These are phyloP conservation scores for Cordyceps militaris DNA, from an alignment of 2,329 filamentous ascomycete genomes.

Conservation along the genomic window DNA sequence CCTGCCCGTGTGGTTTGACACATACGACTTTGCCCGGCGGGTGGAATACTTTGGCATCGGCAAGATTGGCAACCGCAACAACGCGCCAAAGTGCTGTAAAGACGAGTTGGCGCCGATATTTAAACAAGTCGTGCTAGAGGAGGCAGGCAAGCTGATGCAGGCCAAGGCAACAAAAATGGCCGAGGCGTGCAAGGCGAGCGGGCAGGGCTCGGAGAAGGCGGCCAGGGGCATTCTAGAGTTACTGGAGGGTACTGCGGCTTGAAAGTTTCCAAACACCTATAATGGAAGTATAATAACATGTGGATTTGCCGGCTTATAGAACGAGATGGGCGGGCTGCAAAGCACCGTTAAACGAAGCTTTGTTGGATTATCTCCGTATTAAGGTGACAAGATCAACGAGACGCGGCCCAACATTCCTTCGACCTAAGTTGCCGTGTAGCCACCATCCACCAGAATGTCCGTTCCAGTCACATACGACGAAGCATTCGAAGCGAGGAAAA, in stretches of 20 bases:
- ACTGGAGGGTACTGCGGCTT: no score
- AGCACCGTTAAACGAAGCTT: no score
- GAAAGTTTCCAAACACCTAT: no score
- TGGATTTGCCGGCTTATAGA: no score
- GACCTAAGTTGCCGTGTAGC: conserved; percentile 12
- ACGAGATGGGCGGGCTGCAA: no score
- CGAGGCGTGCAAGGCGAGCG: not conserved
- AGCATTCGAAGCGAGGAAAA: conserved; percentile 17
- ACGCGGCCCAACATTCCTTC: no score
- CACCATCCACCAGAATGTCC: conserved; percentile 18
- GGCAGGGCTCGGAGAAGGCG: not conserved
- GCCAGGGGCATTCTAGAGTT: not conserved
- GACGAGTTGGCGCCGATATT: not conserved
- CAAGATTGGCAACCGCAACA: conserved; percentile 25
- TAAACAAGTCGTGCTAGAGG: not conserved
- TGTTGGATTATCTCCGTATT: no score
- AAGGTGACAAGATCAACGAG: no score
- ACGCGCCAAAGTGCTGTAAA: not conserved
- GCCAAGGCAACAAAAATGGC: not conserved
- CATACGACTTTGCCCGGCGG: conserved; percentile 34
- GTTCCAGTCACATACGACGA: conserved; percentile 19
- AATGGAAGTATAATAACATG: no score
- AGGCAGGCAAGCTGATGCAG: not conserved
- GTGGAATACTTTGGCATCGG: conserved; percentile 36
- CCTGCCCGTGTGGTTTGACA: conserved; percentile 38